Percentiles rank a stretch among this genome's conserved stretches.
phyloP scores from a whole-genome alignment of 2,329 filamentous ascomycete species.

The Lecanicillium sp. region DNA sequence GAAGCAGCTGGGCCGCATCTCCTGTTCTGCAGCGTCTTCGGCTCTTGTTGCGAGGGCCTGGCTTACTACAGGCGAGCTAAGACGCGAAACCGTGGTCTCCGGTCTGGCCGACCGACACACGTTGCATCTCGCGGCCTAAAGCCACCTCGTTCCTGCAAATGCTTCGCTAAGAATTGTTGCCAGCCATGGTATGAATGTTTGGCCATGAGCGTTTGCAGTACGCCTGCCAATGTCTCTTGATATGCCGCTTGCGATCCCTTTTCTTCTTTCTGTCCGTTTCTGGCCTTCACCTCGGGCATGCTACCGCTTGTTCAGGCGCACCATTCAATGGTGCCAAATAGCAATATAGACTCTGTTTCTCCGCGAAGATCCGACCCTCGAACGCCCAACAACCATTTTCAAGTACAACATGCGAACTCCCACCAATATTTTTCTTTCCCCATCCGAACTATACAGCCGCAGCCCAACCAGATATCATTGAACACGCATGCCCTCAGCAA shows the following conservation, averaged over 20 bases:
- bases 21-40: no score
- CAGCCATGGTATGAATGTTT: slow-evolving; percentile 8
- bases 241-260: background rate
- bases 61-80: no score
- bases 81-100: no score
- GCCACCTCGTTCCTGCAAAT: no score
- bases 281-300: slow-evolving; percentile 28
- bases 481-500: no score
- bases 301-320: slow-evolving; percentile 45
- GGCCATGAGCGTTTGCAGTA: slow-evolving; percentile 8
- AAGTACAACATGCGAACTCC: slow-evolving; percentile 18
- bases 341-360: slow-evolving; percentile 26
- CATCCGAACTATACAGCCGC: slow-evolving; percentile 11
- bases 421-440: slow-evolving; percentile 13
- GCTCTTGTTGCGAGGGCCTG: no score
- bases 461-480: background rate
- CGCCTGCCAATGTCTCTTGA: slow-evolving; percentile 10
- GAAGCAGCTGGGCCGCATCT: no score
- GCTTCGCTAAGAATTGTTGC: slow-evolving; percentile 1
- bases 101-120: no score
- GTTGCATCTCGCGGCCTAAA: no score
- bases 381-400: slow-evolving; percentile 16
- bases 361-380: slow-evolving; percentile 9
- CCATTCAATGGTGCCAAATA: slow-evolving; percentile 40
- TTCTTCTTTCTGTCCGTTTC: slow-evolving; percentile 9